Base-by-base conservation (phyloP, 768 basidiomycete genomes). In the Amyloporia xantha region DNA sequence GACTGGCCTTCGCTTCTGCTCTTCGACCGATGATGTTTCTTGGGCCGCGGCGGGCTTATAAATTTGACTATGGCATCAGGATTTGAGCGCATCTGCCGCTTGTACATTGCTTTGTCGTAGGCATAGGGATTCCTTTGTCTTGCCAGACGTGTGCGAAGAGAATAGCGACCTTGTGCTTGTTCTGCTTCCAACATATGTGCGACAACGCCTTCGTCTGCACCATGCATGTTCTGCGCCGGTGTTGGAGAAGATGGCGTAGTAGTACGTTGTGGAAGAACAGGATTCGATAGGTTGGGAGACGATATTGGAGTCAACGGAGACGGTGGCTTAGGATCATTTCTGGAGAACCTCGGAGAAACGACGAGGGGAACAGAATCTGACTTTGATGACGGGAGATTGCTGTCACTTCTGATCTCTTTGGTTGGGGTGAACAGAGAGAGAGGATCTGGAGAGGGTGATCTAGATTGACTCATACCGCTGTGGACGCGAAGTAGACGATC, bases 1-100 rank as follows among this genome's bases (percentile, higher is more conserved):
- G 19, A 27, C 9, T 38, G 37, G 12, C 19, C 42, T 20, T 42
- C 49, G n/a, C 37, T 26, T 19, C 41, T 20, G 15, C 48, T 42
- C 15, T 24, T 25, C 30, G 19, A 45, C 36, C 9, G 38, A 24
- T 43, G 52, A 10, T 44, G 55, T 13, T 17, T 46, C n/a, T 39
- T 44, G 30, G 48, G 58, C 25, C 53, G 61, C n/a, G 28, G 59
- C 19, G 70, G 68, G 58, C 70, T 72, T 41, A 59, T 64, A 21
- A 72, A 48, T 48, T 76, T 79, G 39, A 89, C 71, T 37, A 88
- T 78, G 1, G 86, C 86, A 19, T 88, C 87, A 2, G 84, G 86
- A 52, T 73, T 75, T 1, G 60, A 54, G 25, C 69, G 70, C 53
- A 88, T 63, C 44, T 73, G 70, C 12, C 63, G 62, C 48, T 77